Percentiles rank a stretch among this genome's conserved stretches.
Conservation (phyloP, 1,284 basidiomycete species). For the Phenoliferia sp. region DNA sequence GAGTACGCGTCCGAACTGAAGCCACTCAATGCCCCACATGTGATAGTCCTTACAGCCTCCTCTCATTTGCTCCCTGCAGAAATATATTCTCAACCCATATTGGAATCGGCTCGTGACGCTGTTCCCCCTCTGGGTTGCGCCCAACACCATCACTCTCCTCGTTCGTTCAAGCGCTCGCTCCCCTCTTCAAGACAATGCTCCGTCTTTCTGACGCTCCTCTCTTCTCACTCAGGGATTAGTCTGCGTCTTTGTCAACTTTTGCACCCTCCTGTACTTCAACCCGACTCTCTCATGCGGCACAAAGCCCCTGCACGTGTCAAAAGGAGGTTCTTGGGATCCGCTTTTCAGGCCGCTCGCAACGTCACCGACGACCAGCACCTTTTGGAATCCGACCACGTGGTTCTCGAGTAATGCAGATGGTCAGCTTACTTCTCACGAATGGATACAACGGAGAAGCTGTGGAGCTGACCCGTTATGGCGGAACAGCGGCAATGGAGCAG, state of each 20-base stretch:
- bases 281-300: constrained; percentile 45
- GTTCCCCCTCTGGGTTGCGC: constrained; percentile 82
- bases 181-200: not conserved
- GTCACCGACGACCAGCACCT: constrained; percentile 1
- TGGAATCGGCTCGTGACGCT: constrained; percentile 92
- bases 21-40: not conserved
- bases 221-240: constrained; percentile 54
- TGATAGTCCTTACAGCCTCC: constrained; percentile 5
- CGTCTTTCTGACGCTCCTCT: not conserved
- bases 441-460: no score
- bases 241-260: constrained; percentile 79
- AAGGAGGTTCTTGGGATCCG: constrained; percentile 38
- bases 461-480: no score
- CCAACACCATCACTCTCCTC: constrained; percentile 60
- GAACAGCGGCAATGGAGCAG: not conserved
- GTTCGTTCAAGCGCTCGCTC: constrained; percentile 50
- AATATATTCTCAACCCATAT: constrained; percentile 80
- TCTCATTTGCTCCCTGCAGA: constrained; percentile 48
- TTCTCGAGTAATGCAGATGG: not conserved
- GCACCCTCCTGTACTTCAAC: constrained; percentile 76
- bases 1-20: not conserved
- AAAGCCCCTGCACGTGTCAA: constrained; percentile 32
- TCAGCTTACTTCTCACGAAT: not conserved
- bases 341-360: constrained; percentile 23
- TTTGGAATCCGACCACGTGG: constrained; percentile 8